A percentile compares a stretch with the other conserved stretches of the same genome.
Conservation (phyloP, 441 rosid genomes). For the Corymbia citriodora region DNA sequence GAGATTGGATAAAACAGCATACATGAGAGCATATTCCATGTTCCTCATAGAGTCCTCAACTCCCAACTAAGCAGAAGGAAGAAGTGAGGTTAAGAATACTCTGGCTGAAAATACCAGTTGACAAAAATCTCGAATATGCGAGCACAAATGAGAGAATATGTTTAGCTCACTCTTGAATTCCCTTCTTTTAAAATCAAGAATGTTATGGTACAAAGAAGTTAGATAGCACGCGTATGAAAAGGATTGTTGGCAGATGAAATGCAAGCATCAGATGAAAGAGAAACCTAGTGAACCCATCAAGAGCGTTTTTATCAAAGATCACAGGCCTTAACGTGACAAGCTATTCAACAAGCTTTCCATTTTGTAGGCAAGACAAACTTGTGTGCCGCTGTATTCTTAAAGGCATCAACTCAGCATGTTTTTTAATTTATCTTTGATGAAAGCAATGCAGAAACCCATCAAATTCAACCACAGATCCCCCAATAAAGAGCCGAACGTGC, state of each 20-base stretch:
- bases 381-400: background rate
- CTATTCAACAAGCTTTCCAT: background rate
- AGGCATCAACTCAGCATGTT: conserved; percentile 15
- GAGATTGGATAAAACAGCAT: background rate
- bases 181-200: background rate
- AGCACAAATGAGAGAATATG: background rate
- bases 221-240: background rate
- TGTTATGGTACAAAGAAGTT: background rate
- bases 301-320: background rate
- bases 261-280: background rate
- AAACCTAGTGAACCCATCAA: conserved; percentile 25
- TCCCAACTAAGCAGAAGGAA: background rate
- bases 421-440: conserved; percentile 8
- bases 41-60: background rate
- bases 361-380: conserved; percentile 11
- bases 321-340: conserved; percentile 1
- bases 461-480: conserved; percentile 15
- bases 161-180: background rate
- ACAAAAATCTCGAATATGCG: background rate
- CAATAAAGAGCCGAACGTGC: background rate
- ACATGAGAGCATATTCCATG: background rate
- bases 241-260: background rate
- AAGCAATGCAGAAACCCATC: conserved; percentile 16
- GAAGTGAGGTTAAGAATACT: background rate
- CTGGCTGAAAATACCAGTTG: background rate